Conservation (phyloP, 352 stramenopile species). For the Phytophthora cactorum region DNA sequence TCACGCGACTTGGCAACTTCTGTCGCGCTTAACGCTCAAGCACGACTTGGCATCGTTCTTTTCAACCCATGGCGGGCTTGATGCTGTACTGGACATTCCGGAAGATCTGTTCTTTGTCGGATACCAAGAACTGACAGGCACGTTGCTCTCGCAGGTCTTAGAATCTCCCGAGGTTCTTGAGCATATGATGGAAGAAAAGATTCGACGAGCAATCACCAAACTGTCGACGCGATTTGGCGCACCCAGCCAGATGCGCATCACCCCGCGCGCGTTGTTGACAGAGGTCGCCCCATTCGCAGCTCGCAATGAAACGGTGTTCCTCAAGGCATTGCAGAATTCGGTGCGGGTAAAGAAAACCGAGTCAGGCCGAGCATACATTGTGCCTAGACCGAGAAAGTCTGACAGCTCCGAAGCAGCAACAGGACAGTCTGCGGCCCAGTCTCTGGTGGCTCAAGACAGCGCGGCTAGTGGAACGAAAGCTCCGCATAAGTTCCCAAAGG, state of each 20-base stretch:
- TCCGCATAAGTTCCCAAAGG: slow-evolving; percentile 67
- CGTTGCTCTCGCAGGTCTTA: slow-evolving; percentile 73
- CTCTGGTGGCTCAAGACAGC: slow-evolving; percentile 16
- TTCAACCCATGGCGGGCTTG: slow-evolving; percentile 53
- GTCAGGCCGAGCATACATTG: slow-evolving; percentile 79
- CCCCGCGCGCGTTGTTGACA: slow-evolving; percentile 78
- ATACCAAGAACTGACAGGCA: slow-evolving; percentile 79
- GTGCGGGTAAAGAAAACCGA: slow-evolving; percentile 83
- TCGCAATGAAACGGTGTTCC: slow-evolving; percentile 80
- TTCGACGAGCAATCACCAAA: slow-evolving; percentile 78
- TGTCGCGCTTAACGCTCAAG: slow-evolving; percentile 69
- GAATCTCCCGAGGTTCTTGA: slow-evolving; percentile 87
- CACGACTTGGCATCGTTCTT: slow-evolving; percentile 80
- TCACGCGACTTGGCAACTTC: slow-evolving; percentile 79
- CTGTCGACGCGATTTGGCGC: slow-evolving; percentile 72
- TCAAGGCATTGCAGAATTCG: slow-evolving; percentile 71
- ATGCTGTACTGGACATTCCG: slow-evolving; percentile 62
- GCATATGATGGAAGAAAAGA: slow-evolving; percentile 89
- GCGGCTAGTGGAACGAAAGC: slow-evolving; percentile 36
- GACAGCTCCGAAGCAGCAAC: slow-evolving; percentile 21
- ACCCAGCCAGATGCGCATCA: slow-evolving; percentile 82
- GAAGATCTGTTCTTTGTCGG: slow-evolving; percentile 56
- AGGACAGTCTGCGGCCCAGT: slow-evolving; percentile 6
- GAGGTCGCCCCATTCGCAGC: slow-evolving; percentile 76
- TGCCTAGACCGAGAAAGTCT: slow-evolving; percentile 46